Evolutionary conservation across 2,329 filamentous ascomycete genomes (phyloP).

Genomic region (Trichoderma harzianum): DNA sequence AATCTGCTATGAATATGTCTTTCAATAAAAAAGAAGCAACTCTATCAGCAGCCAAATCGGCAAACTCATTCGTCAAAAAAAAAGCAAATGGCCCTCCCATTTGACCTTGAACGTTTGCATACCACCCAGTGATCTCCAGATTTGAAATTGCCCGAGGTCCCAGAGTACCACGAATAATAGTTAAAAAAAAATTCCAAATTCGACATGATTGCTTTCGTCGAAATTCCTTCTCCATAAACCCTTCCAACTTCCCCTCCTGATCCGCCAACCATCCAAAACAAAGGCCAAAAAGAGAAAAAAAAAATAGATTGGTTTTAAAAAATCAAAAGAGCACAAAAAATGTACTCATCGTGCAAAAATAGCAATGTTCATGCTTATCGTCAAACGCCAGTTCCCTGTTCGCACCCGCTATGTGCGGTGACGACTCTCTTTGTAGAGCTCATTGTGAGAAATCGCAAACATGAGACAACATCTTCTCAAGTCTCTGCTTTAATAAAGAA

Average conservation of each 20-base stretch:
- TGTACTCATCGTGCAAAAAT: constrained; percentile 30
- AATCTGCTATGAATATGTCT: not conserved
- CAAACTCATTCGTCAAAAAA: constrained; percentile 1
- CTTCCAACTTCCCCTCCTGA: not conserved
- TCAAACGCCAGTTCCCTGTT: constrained; percentile 21
- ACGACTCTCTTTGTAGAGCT: not conserved
- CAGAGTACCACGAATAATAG: not conserved
- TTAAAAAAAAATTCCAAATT: not conserved
- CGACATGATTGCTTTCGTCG: not conserved
- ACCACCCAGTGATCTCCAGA: not conserved
- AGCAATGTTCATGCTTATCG: constrained; percentile 36
- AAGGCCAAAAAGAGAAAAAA: constrained; percentile 1
- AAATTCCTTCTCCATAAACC: not conserved
- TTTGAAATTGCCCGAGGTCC: not conserved
- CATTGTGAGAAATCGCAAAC: not conserved
- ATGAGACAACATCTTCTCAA: not conserved
- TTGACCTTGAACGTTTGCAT: not conserved
- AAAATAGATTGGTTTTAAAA: not conserved
- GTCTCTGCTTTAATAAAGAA: not conserved
- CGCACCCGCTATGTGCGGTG: not conserved
- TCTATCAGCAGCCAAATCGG: not conserved
- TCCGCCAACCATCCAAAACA: not conserved
- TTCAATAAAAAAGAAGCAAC: not conserved
- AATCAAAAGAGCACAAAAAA: not conserved
- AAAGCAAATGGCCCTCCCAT: not conserved